A percentile compares a stretch with the other conserved stretches of the same genome.
Conservation (phyloP, 148 eudicot species). For the Rhododendron simsii region DNA sequence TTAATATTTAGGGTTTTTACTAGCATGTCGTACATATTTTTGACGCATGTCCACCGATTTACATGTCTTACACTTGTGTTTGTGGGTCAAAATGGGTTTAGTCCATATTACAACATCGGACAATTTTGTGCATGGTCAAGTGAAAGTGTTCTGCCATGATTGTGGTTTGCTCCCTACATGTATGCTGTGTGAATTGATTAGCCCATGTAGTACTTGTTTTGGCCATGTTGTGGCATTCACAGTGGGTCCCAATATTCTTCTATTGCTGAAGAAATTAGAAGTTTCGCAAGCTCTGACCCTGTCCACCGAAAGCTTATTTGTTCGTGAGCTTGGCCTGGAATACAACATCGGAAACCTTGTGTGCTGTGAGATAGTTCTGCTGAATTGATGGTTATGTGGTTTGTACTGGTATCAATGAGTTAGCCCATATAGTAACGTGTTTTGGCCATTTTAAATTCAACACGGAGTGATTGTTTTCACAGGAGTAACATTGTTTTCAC, state of each 20-base stretch:
- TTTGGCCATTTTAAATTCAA: constrained; percentile 3
- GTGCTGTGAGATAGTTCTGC: constrained; percentile 78
- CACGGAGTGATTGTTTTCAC: background rate
- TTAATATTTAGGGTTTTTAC: background rate
- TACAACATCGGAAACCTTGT: constrained; percentile 72
- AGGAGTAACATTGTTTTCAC: background rate
- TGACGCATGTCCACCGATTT: no score
- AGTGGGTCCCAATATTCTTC: constrained; percentile 67
- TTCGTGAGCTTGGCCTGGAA: constrained; percentile 82
- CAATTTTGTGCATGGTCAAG: constrained; percentile 3
- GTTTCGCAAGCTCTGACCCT: constrained; percentile 69
- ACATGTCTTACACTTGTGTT: background rate
- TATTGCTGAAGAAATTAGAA: constrained; percentile 67
- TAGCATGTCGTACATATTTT: background rate
- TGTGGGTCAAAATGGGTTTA: background rate
- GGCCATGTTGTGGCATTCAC: constrained; percentile 72
- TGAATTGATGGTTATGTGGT: constrained; percentile 15
- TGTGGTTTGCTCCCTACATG: constrained; percentile 16
- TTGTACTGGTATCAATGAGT: constrained; percentile 16
- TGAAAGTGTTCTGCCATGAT: no score
- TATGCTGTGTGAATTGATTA: constrained; percentile 55
- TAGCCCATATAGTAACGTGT: background rate
- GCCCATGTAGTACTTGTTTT: constrained; percentile 62
- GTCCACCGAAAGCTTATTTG: constrained; percentile 81
- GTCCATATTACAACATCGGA: background rate